phyloP scores from a whole-genome alignment of 805 yeast species.

The Pichia kluyveri region DNA sequence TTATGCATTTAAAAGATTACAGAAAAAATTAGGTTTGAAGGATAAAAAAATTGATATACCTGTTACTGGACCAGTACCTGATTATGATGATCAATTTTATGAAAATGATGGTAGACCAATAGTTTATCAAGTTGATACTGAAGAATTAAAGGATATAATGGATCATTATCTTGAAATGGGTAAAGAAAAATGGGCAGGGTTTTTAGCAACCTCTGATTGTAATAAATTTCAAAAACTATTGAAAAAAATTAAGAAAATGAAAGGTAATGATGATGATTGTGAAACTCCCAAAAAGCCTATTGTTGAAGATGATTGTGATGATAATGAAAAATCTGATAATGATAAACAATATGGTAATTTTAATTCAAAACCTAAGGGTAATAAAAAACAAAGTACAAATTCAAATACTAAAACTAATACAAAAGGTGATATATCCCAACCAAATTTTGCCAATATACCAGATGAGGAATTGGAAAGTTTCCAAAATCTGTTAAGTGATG shows the following conservation, averaged over 20 bases:
- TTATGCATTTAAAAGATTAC: constrained; percentile 1
- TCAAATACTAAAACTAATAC: not conserved
- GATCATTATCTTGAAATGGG: constrained; percentile 17
- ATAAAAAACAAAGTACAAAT: not conserved
- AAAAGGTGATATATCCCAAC: not conserved
- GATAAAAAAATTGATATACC: constrained; percentile 15
- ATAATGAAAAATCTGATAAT: not conserved
- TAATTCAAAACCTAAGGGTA: not conserved
- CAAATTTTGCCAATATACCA: not conserved
- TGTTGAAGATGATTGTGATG: not conserved
- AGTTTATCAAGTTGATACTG: constrained; percentile 18
- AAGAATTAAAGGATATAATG: constrained; percentile 16
- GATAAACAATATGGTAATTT: not conserved
- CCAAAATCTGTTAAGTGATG: constrained; percentile 1
- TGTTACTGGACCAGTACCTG: constrained; percentile 18
- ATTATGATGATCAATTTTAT: constrained; percentile 13
- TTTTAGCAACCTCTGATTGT: constrained; percentile 20
- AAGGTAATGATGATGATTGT: constrained; percentile 3
- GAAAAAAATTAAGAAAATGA: constrained; percentile 9
- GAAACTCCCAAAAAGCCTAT: too few relatives aligned
- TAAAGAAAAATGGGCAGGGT: constrained; percentile 20
- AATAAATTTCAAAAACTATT: constrained; percentile 19
- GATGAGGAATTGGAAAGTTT: constrained; percentile 1
- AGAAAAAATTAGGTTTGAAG: not conserved
- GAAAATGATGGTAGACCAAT: constrained; percentile 15